phyloP scores from a whole-genome alignment of 495 filamentous ascomycete genomes.

The Hypoxylon cercidicola region DNA sequence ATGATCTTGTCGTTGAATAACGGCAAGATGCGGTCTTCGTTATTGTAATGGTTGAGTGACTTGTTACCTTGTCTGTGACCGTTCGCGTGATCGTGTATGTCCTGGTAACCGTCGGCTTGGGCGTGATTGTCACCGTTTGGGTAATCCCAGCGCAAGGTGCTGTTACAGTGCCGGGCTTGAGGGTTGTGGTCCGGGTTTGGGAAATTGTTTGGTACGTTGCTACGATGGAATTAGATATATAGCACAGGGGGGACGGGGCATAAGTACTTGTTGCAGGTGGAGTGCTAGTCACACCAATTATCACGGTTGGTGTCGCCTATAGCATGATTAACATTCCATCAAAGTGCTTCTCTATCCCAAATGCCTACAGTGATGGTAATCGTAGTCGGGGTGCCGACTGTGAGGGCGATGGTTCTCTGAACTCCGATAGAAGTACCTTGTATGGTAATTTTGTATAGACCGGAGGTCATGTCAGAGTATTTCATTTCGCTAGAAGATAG shows the following conservation, averaged over 20 bases:
- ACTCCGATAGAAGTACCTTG: constrained; percentile 50
- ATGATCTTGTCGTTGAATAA: constrained; percentile 42
- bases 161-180: constrained; percentile 50
- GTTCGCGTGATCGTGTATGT: constrained; percentile 50
- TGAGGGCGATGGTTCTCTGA: constrained; percentile 52
- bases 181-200: constrained; percentile 51
- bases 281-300: constrained; percentile 53
- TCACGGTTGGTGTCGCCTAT: constrained; percentile 54
- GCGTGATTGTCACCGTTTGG: constrained; percentile 52
- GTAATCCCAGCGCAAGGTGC: constrained; percentile 49
- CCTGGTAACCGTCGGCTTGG: constrained; percentile 44
- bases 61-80: constrained; percentile 51
- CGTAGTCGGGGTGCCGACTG: constrained; percentile 48
- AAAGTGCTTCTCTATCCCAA: neutral
- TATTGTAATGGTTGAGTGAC: constrained; percentile 47
- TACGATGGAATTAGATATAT: constrained; percentile 23
- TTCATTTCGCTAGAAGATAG: constrained; percentile 45
- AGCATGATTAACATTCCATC: neutral
- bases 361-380: constrained; percentile 50
- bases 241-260: neutral
- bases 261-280: constrained; percentile 50
- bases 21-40: constrained; percentile 50
- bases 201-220: constrained; percentile 49
- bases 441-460: constrained; percentile 54
- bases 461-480: constrained; percentile 54